A percentile compares a stretch with the other conserved stretches of the same genome.
Evolutionary conservation across 805 yeast species (phyloP).

Genomic region (Cephaloascus fragrans): DNA sequence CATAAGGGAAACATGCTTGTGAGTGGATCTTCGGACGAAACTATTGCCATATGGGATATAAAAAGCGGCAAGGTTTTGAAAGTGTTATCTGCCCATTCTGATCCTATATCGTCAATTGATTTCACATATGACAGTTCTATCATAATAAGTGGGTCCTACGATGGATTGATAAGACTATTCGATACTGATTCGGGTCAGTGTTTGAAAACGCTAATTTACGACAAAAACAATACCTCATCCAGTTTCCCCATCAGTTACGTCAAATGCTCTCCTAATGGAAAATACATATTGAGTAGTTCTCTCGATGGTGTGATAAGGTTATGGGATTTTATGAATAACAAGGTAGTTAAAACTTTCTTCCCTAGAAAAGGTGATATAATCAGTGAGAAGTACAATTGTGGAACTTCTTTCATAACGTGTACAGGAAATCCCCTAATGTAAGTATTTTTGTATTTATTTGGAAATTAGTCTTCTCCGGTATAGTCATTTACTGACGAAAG

Average conservation of each 20-base stretch:
- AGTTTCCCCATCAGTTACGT: conserved; percentile 71
- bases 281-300: conserved; percentile 66
- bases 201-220: conserved; percentile 78
- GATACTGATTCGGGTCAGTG: conserved; percentile 88
- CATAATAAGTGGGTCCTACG: conserved; percentile 79
- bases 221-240: conserved; percentile 59
- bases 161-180: conserved; percentile 83
- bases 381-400: conserved; percentile 44
- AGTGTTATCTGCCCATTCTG: conserved; percentile 87
- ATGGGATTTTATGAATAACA: conserved; percentile 82
- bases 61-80: conserved; percentile 58
- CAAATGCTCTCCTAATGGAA: conserved; percentile 70
- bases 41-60: conserved; percentile 85
- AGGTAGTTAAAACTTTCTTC: conserved; percentile 64
- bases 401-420: conserved; percentile 37
- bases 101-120: conserved; percentile 72
- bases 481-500: conserved; percentile 1
- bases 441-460: background rate
- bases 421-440: conserved; percentile 25
- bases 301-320: conserved; percentile 70
- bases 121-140: conserved; percentile 73
- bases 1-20: conserved; percentile 69
- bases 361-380: conserved; percentile 20
- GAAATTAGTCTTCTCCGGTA: too few species aligned
- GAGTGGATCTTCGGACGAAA: conserved; percentile 85